Evolutionary conservation across 495 filamentous ascomycete genomes (phyloP), one percentile per base, ranked within the genome.

Genomic region (Terfezia claveryi): DNA sequence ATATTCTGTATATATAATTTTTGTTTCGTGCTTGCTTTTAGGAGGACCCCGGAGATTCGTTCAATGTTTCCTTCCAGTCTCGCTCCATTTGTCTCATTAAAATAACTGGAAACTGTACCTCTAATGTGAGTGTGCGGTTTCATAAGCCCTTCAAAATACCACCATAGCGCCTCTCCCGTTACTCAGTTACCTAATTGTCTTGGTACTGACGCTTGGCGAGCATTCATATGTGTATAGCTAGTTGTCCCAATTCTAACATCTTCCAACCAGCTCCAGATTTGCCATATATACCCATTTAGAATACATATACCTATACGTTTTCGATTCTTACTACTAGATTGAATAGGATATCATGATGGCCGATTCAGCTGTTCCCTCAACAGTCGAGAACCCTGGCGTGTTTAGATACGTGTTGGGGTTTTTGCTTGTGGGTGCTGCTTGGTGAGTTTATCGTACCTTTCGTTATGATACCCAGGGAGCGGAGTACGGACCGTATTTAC

Each of bases 341-440:
- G 41, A 46, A 20, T 20, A 46, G 8, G 41, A 46, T 46, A 23
- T 7, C 49, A 55, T 44, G 37, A 63, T 63, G 61, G 49, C 56
- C 38, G 56, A 58, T 38, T 53, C 56, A 36, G 8, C 17, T 4
- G 12, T 23, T 12, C 17, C 54, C 10, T 27, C 54, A 14, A 5
- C 41, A 4, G 41, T 9, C 8, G 53, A 63, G 50, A 55, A 64
- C 46, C 61, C 61, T 44, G 53, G 61, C 11, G 17, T 60, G 32
- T 23, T 65, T 23, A 59, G 60, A 44, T 65, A 59, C 59, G 54
- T 56, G 7, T 73, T 88, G 52, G 85, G 83, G 58, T 95, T 95
- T 74, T 76, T 95, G 56, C 76, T 94, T 59, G 86, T 98, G 58
- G 87, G 87, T 44, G 71, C 87, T 52, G 86, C 87, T 62, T 98